Evolutionary conservation across 306 rosid genomes (phyloP), one percentile per base, ranked within the genome.

Genomic region (Malus orientalis): DNA sequence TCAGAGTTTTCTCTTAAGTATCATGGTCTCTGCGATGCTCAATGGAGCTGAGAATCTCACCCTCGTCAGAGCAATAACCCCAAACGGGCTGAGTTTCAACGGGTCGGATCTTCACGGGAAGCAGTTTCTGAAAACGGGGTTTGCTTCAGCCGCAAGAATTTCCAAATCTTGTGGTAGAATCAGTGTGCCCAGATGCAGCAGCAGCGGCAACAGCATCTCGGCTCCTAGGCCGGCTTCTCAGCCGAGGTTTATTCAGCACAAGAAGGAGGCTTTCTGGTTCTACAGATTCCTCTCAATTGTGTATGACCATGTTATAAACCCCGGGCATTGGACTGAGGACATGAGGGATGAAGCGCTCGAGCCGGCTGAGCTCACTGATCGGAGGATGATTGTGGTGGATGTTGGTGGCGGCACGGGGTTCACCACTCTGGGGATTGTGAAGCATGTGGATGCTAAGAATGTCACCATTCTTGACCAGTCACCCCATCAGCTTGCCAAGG

Each of bases 301-400:
- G 77, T 94, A 91, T 67, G 97, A 94, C 83, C 97, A 91, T 75
- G 66, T 91, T 36, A 89, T 94, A 55, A 94, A 94, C 81, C 98
- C 98, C 49, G 96, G 96, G 20, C 97, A 91, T 63, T 94, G 98
- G 96, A 91, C 96, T 18, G 98, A 90, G 85, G 98, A 94, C 70
- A 91, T 94, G 97, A 90, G 98, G 74, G 98, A 94, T 55, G 97
- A 94, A 0, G 98, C 97, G 27, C 97, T 94, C 20, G 96, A 91
- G 75, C 97, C 97, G 0, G 97, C 98, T 30, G 97, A 91, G 71
- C 96, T 94, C 15, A 75, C 23, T 75, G 73, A 90, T 64, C 74
- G 91, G 82, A 87, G 77, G 1, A 91, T 94, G 97, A 12, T 87
- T 40, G 97, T 94, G 0, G 96, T 94, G 10, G 97, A 94, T 86